A percentile compares a stretch with the other conserved stretches of the same genome.
phyloP scores from a whole-genome alignment of 176 grass and related monocot genomes.

The Oryza longistaminata region DNA sequence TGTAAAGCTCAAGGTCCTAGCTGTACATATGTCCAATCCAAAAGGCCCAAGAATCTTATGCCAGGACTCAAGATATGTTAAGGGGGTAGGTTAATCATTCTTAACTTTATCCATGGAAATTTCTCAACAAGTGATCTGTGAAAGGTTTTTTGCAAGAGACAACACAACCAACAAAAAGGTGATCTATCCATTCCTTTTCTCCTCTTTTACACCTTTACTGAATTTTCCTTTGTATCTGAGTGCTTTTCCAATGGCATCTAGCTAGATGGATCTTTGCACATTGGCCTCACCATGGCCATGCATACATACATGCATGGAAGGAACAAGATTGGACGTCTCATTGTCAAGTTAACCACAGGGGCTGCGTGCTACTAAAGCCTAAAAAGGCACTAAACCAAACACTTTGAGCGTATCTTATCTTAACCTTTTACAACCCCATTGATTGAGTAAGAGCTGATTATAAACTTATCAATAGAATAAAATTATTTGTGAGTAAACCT shows the following conservation, averaged over 20 bases:
- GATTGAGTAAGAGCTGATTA: too few relatives aligned
- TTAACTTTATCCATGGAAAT: conserved; percentile 35
- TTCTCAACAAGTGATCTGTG: conserved; percentile 6
- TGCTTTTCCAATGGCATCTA: conserved; percentile 44
- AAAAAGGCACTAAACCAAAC: conserved; percentile 14
- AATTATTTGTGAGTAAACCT: too few relatives aligned
- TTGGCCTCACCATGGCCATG: neutral
- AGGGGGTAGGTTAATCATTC: conserved; percentile 38
- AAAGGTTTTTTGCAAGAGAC: conserved; percentile 34
- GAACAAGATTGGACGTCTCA: conserved; percentile 28
- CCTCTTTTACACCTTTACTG: conserved; percentile 31
- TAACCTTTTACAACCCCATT: neutral
- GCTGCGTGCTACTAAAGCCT: neutral
- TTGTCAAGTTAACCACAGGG: conserved; percentile 27
- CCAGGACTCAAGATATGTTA: conserved; percentile 27
- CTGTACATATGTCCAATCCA: conserved; percentile 7
- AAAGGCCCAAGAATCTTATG: conserved; percentile 41
- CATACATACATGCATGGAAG: conserved; percentile 27
- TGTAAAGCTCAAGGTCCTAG: conserved; percentile 38
- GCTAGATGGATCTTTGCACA: conserved; percentile 38
- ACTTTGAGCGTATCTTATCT: conserved; percentile 37
- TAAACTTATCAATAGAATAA: too few relatives aligned
- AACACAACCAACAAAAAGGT: conserved; percentile 54
- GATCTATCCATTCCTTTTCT: conserved; percentile 3
- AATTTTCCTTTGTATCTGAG: conserved; percentile 17